These are phyloP conservation scores for Penicillium sp. DNA, from an alignment of 2,329 filamentous ascomycete species.

Conservation along the genomic window DNA sequence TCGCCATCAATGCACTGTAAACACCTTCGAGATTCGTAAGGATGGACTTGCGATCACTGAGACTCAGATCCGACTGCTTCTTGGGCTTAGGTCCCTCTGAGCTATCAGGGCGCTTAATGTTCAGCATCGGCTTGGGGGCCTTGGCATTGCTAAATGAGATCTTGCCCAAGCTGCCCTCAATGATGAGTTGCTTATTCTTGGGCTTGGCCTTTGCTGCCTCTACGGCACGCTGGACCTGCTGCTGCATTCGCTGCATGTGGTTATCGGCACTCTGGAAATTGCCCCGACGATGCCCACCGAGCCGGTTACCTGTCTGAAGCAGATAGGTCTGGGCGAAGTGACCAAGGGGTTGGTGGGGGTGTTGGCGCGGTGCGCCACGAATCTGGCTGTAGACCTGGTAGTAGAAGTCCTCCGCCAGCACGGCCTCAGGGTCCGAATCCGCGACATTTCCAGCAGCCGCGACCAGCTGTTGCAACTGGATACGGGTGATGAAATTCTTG, in stretches of 20 bases:
- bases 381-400: conserved; percentile 98
- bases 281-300: conserved; percentile 66
- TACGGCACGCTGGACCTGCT: conserved; percentile 95
- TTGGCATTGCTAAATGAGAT: conserved; percentile 99
- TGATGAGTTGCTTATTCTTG: conserved; percentile 95
- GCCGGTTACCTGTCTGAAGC: conserved; percentile 86
- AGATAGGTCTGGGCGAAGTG: conserved; percentile 98
- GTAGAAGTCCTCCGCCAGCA: conserved; percentile 91
- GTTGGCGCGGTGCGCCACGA: conserved; percentile 81
- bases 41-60: conserved; percentile 76
- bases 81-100: conserved; percentile 56
- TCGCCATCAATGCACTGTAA: conserved; percentile 83
- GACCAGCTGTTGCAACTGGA: conserved; percentile 94
- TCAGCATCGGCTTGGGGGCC: conserved; percentile 90
- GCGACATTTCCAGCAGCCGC: conserved; percentile 85
- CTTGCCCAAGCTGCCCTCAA: conserved; percentile 93
- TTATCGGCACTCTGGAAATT: conserved; percentile 86
- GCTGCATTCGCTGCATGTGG: conserved; percentile 98
- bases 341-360: conserved; percentile 87
- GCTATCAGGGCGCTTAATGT: conserved; percentile 84
- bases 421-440: conserved; percentile 75
- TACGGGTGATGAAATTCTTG: conserved; percentile 98
- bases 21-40: conserved; percentile 85
- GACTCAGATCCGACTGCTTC: conserved; percentile 54
- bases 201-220: conserved; percentile 96